Base-by-base conservation (phyloP, 78 protist species). In the Pelomyxa schiedti region DNA sequence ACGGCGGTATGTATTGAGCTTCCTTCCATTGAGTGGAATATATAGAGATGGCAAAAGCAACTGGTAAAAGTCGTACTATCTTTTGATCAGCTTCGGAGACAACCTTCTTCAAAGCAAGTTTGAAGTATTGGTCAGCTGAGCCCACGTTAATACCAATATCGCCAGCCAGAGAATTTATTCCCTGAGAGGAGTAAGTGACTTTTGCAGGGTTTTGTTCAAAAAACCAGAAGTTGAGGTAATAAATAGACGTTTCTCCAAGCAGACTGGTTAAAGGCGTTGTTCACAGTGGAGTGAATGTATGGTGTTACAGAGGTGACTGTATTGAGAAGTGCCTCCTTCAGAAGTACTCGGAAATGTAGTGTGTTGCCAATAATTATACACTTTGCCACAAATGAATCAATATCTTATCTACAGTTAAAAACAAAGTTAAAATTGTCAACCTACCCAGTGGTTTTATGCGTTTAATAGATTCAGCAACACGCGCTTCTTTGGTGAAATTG, bases 61-160 rank as follows among this genome's bases (percentile, higher is more conserved):
- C 67, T 5, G 89, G 89, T 0, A 85, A 30, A 22, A 79, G n/a
- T 2, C 76, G 80, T 85, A 78, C 78, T n/a, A 85, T 8, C 42
- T 58, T 43, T 26, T 40, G 65, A 32, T 85, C 89, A 1, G 72
- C 76, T 7, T 83, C 83, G 1, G 67, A 28, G 1, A 39, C 26
- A 28, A 68, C 47, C 24, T 83, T 83, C 70, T 77, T 36, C 47
- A 83, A 76, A 42, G 72, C 38, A 4, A 69, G 76, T 37, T 83
- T 83, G 35, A 83, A 78, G 39, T 77, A 76, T 42, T 85, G 89
- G 35, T 85, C 89, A 28, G 89, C 84, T 24, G 69, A 35, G 9
- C 86, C 81, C 36, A 75, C 78, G 2, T 85, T 74, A 9, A 85
- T 37, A 37, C 89, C 89, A 3, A 63, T n/a, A 24, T 85, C 89